Evolutionary conservation across 108 stramenopile genomes (phyloP).

Genomic region (Asterionellopsis glacialis): DNA sequence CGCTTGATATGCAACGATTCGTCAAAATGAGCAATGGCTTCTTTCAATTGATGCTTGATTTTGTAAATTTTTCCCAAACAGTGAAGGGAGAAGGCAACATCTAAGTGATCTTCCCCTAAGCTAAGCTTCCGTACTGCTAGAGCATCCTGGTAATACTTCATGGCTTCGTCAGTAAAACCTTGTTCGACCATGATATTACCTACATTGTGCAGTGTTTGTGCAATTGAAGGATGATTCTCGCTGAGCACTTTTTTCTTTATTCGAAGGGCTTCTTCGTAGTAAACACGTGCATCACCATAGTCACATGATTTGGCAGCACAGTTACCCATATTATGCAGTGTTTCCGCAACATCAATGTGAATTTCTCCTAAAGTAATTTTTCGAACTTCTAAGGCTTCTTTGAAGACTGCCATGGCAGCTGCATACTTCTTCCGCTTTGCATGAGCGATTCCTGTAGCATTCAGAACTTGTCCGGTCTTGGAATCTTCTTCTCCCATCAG

Average conservation of each 20-base stretch:
- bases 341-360: slow-evolving; percentile 25
- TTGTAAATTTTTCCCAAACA: slow-evolving; percentile 41
- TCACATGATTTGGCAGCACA: slow-evolving; percentile 32
- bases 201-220: slow-evolving; percentile 41
- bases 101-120: slow-evolving; percentile 39
- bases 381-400: slow-evolving; percentile 29
- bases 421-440: slow-evolving; percentile 16
- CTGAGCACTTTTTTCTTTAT: slow-evolving; percentile 25
- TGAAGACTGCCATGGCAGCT: slow-evolving; percentile 33
- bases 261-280: slow-evolving; percentile 26
- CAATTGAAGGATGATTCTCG: slow-evolving; percentile 16
- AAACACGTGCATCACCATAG: slow-evolving; percentile 11
- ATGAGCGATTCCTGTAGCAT: slow-evolving; percentile 32
- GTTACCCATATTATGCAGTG: slow-evolving; percentile 48
- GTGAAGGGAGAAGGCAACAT: slow-evolving; percentile 42
- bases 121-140: slow-evolving; percentile 15
- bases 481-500: slow-evolving; percentile 18
- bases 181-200: slow-evolving; percentile 26
- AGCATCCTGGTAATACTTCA: slow-evolving; percentile 29
- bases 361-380: slow-evolving; percentile 10
- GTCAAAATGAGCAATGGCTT: slow-evolving; percentile 27
- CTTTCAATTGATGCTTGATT: slow-evolving; percentile 24
- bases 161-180: slow-evolving; percentile 25
- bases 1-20: slow-evolving; percentile 31
- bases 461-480: slow-evolving; percentile 27